Base-by-base conservation (phyloP, 208 protist species). In the Herpetomonas samuelpessoai region DNA sequence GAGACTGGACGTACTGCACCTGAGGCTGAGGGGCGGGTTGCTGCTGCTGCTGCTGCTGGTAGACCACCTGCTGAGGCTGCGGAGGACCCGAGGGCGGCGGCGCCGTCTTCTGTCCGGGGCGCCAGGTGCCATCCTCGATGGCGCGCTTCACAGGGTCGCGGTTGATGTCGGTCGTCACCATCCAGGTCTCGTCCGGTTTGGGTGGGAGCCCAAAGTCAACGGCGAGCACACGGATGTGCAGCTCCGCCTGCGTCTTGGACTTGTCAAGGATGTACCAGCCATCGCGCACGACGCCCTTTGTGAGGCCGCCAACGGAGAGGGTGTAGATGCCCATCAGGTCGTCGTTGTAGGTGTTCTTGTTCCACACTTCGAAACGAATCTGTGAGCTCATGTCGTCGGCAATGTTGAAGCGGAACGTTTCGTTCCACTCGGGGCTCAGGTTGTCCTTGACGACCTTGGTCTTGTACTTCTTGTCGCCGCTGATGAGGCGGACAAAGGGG, bases 331-430 rank as follows among this genome's bases (percentile, higher is more conserved):
- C 88, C 66, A 94, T 56, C 12, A 86, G 58, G 30, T 88, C 76
- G 27, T 94, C 88, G 19, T 26, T 54, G 53, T 75, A 72, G 25
- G 71, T 62, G 56, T 75, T 62, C 57, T 86, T 76, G 55, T 82
- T 75, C 76, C 77, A 89, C 31, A 94, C 55, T 68, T 92, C 85
- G 19, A 91, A 31, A 19, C 57, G 72, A 3, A 92, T 26, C 56
- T 91, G 71, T 9, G 69, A 48, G 41, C 57, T 73, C 21, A 56
- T 68, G 35, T 86, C 77, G 50, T 92, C 82, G 0, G 79, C 74
- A 47, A 94, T 72, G 1, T 74, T 50, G 62, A 94, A 92, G 26
- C 63, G 59, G 61, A 91, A 92, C 26, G 72, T 82, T 56, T 92
- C 76, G 35, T 87, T 53, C 82, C 84, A 94, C 48, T 68, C 62